Percentiles rank a stretch among this genome's conserved stretches.
These are phyloP conservation scores for Sporisorium sorghi DNA, from an alignment of 1,284 basidiomycete genomes.

Conservation along the genomic window DNA sequence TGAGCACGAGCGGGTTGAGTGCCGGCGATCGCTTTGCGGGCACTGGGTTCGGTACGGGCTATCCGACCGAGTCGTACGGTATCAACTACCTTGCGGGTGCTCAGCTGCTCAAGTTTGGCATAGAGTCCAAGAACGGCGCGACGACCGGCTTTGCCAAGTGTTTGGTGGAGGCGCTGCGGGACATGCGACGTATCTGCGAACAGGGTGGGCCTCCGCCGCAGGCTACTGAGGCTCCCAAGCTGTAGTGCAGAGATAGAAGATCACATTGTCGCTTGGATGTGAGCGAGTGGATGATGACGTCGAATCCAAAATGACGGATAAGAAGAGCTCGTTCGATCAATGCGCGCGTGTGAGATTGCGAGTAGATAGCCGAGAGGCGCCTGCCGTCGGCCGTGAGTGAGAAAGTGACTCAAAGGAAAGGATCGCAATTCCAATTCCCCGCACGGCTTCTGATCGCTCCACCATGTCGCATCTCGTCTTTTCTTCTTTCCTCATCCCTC, in stretches of 20 bases:
- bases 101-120: slow-evolving; percentile 88
- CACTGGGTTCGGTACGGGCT: slow-evolving; percentile 77
- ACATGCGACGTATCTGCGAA: slow-evolving; percentile 78
- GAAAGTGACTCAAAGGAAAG: too few species aligned
- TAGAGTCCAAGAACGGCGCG: slow-evolving; percentile 89
- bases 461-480: not conserved
- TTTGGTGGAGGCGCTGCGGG: slow-evolving; percentile 77
- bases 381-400: not conserved
- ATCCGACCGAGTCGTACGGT: slow-evolving; percentile 56
- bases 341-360: slow-evolving; percentile 1
- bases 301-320: not conserved
- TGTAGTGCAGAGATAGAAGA: slow-evolving; percentile 14
- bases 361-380: slow-evolving; percentile 1
- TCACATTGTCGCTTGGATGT: not conserved
- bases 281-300: not conserved
- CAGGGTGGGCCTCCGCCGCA: slow-evolving; percentile 52
- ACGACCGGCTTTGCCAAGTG: slow-evolving; percentile 79
- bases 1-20: slow-evolving; percentile 90
- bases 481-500: not conserved
- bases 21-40: slow-evolving; percentile 88
- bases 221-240: slow-evolving; percentile 48
- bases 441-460: slow-evolving; percentile 1
- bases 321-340: not conserved
- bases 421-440: not conserved
- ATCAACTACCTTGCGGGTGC: slow-evolving; percentile 79